Evolutionary conservation across 805 yeast genomes (phyloP), one percentile per base, ranked within the genome.

Genomic region (Candida silvicultrix): DNA sequence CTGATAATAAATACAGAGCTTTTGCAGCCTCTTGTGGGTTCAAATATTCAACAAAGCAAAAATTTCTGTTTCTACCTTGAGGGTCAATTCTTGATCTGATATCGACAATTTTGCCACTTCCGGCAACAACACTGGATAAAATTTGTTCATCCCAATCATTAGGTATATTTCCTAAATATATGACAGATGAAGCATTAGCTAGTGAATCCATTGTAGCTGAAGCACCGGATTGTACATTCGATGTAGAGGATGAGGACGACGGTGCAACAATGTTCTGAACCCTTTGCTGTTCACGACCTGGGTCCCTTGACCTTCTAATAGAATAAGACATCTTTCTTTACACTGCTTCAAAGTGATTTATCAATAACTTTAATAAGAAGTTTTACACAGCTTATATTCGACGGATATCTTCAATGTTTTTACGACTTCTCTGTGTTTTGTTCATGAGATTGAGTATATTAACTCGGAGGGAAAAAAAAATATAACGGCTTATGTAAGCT

Each of bases 81-180:
- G 61, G 56, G 37, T 59, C 62, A 21, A 59, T 45, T 40, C 62
- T 47, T 10, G 56, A 48, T 53, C 87, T 72, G 9, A 84, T 83
- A 51, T 81, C 87, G 15, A 81, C 80, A 22, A 85, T 77, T 3
- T 77, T 75, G 1, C 94, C 94, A 10, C 85, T 73, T 1, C 90
- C 90, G 45, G 85, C 81, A 21, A 84, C 81, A 11, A 85, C 77
- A 25, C 81, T 77, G 44, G 80, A 76, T 32, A 85, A 68, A 15
- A 74, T 77, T 43, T 77, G 77, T 46, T 77, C 81, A 50, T 73
- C 80, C 94, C 94, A 85, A 49, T 81, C 82, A 52, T 74, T 75
- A 1, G 94, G 94, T 23, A 85, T 66, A 53, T 75, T 77, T 15
- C 87, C 88, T 14, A 81, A 53, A 53, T 77, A 81, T 19, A 81